Evolutionary conservation across 1,284 basidiomycete species (phyloP).

Genomic region (Rhodotorula sp.): DNA sequence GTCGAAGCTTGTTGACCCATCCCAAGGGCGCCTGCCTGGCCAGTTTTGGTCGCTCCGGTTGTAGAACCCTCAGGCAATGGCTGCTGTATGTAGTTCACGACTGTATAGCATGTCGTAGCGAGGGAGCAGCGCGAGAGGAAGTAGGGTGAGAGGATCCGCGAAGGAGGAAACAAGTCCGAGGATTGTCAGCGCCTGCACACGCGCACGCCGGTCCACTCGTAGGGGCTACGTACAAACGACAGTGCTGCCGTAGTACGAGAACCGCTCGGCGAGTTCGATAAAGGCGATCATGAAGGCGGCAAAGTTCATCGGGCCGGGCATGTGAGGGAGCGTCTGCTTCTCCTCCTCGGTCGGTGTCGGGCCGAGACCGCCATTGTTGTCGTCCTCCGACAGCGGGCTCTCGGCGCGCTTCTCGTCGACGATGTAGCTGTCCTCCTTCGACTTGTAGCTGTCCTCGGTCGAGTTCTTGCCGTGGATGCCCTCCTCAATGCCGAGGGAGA

Average conservation of each 20-base stretch:
- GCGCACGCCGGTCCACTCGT: no score
- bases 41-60: constrained; percentile 16
- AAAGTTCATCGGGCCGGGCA: constrained; percentile 19
- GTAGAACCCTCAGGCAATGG: constrained; percentile 42
- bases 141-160: background rate
- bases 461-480: background rate
- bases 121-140: background rate
- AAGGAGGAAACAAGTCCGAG: constrained; percentile 4
- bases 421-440: constrained; percentile 7
- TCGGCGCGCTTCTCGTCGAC: constrained; percentile 14
- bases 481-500: background rate
- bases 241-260: constrained; percentile 63
- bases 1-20: constrained; percentile 57
- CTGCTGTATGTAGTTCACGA: constrained; percentile 49
- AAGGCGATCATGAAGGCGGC: constrained; percentile 29
- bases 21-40: constrained; percentile 45
- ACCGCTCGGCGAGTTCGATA: constrained; percentile 65
- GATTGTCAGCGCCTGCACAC: no score
- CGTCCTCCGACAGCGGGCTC: background rate
- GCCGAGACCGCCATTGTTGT: background rate
- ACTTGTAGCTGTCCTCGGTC: background rate
- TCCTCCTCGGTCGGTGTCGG: constrained; percentile 21
- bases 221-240: constrained; percentile 31
- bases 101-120: background rate
- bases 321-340: constrained; percentile 12